Evolutionary conservation across 805 yeast genomes (phyloP).

Genomic region (Cyberlindnera japonica): DNA sequence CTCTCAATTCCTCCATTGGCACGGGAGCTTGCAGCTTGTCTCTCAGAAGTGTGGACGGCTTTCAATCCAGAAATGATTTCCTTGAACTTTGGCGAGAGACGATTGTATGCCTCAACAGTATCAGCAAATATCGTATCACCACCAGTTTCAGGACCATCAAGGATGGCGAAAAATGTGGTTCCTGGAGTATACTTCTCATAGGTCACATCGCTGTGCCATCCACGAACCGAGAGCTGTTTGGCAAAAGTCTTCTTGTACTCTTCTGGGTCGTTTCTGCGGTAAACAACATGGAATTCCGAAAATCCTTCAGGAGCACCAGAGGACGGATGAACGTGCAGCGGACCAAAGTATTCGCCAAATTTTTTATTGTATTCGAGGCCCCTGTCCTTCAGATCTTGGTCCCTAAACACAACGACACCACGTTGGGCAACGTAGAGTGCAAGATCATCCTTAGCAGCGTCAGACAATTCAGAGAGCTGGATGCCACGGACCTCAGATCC

Average conservation of each 20-base stretch:
- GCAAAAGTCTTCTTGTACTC: conserved; percentile 30
- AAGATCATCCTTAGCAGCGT: conserved; percentile 60
- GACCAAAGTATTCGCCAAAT: conserved; percentile 64
- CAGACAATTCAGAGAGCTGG: conserved; percentile 52
- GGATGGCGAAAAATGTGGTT: conserved; percentile 59
- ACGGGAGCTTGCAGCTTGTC: conserved; percentile 60
- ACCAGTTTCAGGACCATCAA: conserved; percentile 60
- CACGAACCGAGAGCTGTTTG: conserved; percentile 23
- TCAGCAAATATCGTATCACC: conserved; percentile 83
- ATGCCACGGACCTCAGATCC: conserved; percentile 63
- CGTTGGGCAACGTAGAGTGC: conserved; percentile 66
- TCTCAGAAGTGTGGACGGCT: conserved; percentile 66
- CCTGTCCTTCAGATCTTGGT: conserved; percentile 58
- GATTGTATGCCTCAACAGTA: conserved; percentile 62
- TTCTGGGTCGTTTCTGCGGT: conserved; percentile 40
- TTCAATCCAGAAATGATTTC: conserved; percentile 56
- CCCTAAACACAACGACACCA: conserved; percentile 64
- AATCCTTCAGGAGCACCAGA: conserved; percentile 61
- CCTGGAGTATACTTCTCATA: conserved; percentile 75
- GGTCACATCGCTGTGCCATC: conserved; percentile 74
- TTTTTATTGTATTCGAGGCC: conserved; percentile 47
- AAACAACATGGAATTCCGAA: conserved; percentile 62
- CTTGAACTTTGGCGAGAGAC: conserved; percentile 64
- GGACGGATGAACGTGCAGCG: conserved; percentile 69
- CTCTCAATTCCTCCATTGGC: conserved; percentile 63